Evolutionary conservation across 2,329 filamentous ascomycete species (phyloP), one percentile per base, ranked within the genome.

Genomic region (Diaporthe sp.): DNA sequence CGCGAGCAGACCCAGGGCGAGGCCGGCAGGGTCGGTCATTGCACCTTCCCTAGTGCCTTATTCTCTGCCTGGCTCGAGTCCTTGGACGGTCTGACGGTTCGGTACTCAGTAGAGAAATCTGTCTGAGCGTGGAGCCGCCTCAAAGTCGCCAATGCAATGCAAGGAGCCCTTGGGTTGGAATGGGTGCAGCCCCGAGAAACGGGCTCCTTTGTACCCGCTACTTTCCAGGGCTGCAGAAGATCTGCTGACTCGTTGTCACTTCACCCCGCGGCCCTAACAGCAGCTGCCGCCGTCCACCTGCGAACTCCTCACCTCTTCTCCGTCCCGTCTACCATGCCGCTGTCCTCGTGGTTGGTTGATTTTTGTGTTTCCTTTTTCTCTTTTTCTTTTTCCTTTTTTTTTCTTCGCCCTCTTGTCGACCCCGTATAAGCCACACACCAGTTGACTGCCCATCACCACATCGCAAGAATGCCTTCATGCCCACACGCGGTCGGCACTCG

Each of bases 81-180:
- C 61, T 66, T 42, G n/a, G n/a, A n/a, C n/a, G n/a, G n/a, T n/a
- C n/a, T n/a, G 39, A 66, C 61, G 50, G 30, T 50, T 66, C 42
- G 61, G 42, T 42, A 66, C 32, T 58, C 55, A 25, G 55, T 10
- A 58, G 32, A 25, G 58, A 61, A 39, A 42, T 44, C 53, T 53
- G 63, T 68, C 63, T 68, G 47, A 68, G 47, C 63, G 63, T 68
- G 63, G 63, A 68, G 63, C 63, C 63, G 63, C 63, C 8, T 68
- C 47, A 68, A 68, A 25, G 63, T 68, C 63, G 63, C 63, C 63
- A 68, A 68, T 68, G 47, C 63, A 68, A 68, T 32, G 63, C 63
- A 66, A 51, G 44, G 47, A 68, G 47, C 63, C 63, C 63, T 68
- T 37, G 47, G 47, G 15, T 39, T 68, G 63, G 63, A 68, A 53